Base-by-base conservation (phyloP, 805 yeast genomes). In the Suhomyces sp. region DNA sequence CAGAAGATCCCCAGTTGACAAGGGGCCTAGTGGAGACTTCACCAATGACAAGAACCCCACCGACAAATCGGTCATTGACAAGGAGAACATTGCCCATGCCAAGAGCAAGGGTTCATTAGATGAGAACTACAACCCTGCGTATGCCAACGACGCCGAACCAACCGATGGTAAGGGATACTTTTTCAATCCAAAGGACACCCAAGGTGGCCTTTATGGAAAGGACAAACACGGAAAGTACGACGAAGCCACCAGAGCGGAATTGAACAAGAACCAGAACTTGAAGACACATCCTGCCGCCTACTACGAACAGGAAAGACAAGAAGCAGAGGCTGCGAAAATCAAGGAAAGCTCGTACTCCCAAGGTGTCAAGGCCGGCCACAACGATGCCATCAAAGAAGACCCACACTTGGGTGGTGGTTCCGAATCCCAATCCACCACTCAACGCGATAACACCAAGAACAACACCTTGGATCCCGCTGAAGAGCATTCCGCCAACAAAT, bases 171-270 rank as follows among this genome's bases (percentile, higher is more conserved):
- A 48, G 8, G 69, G 69, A 9, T 43, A 46, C 31, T 63, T 53
- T 39, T 63, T 48, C 38, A 58, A 61, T 31, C 68, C 69, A 9
- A 50, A 43, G 39, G 68, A 62, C 42, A 60, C 68, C 21, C 67
- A 62, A 41, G 65, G 64, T 17, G 63, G 65, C 14, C 38, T 48
- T 30, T 55, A 54, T 36, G n/a, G n/a, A n/a, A 25, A 42, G 26
- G 26, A 28, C 17, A 36, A 32, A 22, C 34, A 29, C 22, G 33
- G 25, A 11, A 26, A 23, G 12, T 34, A 47, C 33, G 34, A 48
- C n/a, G 64, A 58, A 25, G 56, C 57, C 25, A 55, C 61, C 5
- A 43, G 42, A 19, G 59, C 56, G 7, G 35, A 46, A 20, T 38
- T 51, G 20, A 43, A 38, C 20, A 35, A 32, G 4, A 21, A 42